Evolutionary conservation across 768 basidiomycete species (phyloP).

Genomic region (Auriscalpium microsporum): DNA sequence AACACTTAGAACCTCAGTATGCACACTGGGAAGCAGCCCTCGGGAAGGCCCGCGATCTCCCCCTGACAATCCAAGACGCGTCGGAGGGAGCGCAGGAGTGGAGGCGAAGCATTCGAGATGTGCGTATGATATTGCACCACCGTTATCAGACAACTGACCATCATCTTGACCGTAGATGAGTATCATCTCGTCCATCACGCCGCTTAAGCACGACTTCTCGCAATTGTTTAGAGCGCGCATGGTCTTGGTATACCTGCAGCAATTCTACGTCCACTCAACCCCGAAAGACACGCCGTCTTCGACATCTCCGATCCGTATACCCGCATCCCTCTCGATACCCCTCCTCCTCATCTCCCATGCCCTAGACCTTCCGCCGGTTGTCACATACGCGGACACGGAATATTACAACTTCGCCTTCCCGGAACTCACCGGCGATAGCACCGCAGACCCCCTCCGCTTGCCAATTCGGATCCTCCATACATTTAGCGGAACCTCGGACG

Average conservation of each 20-base stretch:
- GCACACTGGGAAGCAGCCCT: neutral
- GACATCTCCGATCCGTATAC: neutral
- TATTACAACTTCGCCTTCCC: neutral
- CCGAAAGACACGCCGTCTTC: neutral
- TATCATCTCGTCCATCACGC: neutral
- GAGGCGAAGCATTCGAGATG: neutral
- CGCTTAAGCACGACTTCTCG: neutral
- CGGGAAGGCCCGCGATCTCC: neutral
- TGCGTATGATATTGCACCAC: neutral
- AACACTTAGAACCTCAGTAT: neutral
- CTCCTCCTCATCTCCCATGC: neutral
- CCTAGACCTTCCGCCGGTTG: constrained; percentile 1
- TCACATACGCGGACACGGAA: neutral
- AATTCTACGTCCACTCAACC: constrained; percentile 1
- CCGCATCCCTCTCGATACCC: neutral
- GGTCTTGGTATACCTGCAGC: neutral
- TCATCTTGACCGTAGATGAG: too few relatives aligned
- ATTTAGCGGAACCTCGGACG: constrained; percentile 1
- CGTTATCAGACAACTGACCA: neutral
- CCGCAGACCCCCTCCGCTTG: neutral
- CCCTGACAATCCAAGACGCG: neutral
- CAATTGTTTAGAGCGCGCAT: neutral
- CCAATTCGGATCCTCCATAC: neutral
- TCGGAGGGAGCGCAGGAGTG: neutral
- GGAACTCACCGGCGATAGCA: neutral